Conservation (phyloP, 345 rosid genomes). For the Chamaenerion angustifolium region DNA sequence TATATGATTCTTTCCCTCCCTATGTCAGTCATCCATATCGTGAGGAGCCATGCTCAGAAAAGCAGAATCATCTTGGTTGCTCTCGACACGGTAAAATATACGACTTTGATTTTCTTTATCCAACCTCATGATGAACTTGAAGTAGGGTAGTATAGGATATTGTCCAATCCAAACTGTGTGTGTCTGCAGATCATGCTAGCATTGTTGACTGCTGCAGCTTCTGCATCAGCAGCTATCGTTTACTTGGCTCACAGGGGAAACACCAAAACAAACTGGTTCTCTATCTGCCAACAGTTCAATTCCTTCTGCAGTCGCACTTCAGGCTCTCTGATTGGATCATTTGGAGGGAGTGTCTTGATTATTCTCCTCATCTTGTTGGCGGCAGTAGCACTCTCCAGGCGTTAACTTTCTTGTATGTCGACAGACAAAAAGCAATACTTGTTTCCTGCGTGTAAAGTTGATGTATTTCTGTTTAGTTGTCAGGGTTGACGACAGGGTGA, state of each 20-base stretch:
- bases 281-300: constrained; percentile 64
- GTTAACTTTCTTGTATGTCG: constrained; percentile 13
- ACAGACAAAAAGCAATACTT: not conserved
- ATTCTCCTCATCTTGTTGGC: constrained; percentile 30
- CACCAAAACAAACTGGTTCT: constrained; percentile 47
- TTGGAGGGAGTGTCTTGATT: constrained; percentile 24
- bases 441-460: not conserved
- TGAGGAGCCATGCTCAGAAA: constrained; percentile 9
- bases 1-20: constrained; percentile 9
- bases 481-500: not conserved
- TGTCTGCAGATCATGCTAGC: constrained; percentile 39
- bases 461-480: not conserved
- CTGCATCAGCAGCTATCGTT: constrained; percentile 72
- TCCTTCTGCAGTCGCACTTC: constrained; percentile 74
- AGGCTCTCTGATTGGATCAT: constrained; percentile 66
- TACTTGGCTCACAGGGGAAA: constrained; percentile 77
- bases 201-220: constrained; percentile 48
- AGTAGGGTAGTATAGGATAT: not conserved
- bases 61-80: constrained; percentile 8
- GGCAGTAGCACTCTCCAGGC: constrained; percentile 43
- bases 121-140: not conserved
- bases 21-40: constrained; percentile 9
- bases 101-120: not conserved
- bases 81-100: constrained; percentile 8
- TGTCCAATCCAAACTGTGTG: not conserved